phyloP scores from a whole-genome alignment of 2,329 filamentous ascomycete species.

The Xylaria sp. region DNA sequence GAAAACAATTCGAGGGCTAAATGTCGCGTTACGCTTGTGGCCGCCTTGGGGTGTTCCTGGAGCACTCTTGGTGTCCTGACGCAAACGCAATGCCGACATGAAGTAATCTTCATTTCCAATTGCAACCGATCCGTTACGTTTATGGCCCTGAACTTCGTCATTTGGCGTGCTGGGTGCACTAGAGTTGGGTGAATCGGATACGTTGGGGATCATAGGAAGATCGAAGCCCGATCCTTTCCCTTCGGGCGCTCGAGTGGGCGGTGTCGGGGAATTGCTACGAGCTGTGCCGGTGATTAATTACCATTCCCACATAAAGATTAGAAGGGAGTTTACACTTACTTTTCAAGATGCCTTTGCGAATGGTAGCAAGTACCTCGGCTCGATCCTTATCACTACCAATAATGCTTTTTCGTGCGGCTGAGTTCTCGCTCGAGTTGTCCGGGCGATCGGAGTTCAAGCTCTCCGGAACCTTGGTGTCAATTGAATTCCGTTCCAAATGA shows the following conservation, averaged over 20 bases:
- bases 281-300: conserved; percentile 44
- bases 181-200: conserved; percentile 80
- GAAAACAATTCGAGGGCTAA: conserved; percentile 92
- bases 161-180: conserved; percentile 87
- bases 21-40: conserved; percentile 68
- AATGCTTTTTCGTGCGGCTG: conserved; percentile 80
- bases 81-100: conserved; percentile 74
- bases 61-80: conserved; percentile 77
- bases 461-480: conserved; percentile 64
- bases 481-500: conserved; percentile 79
- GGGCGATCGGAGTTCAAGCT: conserved; percentile 55
- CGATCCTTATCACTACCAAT: conserved; percentile 88
- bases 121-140: conserved; percentile 71
- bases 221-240: conserved; percentile 57
- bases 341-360: conserved; percentile 95
- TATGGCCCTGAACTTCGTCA: conserved; percentile 73
- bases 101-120: conserved; percentile 91
- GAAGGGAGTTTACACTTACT: conserved; percentile 54
- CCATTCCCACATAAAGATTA: neutral
- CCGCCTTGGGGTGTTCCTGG: conserved; percentile 73
- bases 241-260: conserved; percentile 68
- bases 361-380: conserved; percentile 87
- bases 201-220: conserved; percentile 64
- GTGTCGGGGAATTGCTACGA: conserved; percentile 70
- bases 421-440: conserved; percentile 63